Percentiles rank a stretch among this genome's conserved stretches.
phyloP scores from a whole-genome alignment of 495 filamentous ascomycete genomes.

The Amniculicola lignicola region DNA sequence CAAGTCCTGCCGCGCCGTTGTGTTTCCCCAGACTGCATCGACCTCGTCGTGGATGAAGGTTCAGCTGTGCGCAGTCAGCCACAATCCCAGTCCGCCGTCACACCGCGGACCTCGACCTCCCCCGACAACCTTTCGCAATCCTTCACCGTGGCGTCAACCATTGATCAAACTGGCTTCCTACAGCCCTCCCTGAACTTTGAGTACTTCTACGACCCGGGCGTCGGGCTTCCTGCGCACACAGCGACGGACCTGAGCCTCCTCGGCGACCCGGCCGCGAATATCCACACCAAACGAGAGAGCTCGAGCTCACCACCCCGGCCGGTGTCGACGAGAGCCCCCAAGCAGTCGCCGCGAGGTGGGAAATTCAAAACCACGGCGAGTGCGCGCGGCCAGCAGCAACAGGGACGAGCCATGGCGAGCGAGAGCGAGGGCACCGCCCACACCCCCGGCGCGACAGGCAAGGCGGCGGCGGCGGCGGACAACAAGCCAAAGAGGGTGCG shows the following conservation, averaged over 20 bases:
- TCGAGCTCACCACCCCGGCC: constrained; percentile 11
- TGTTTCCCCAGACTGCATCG: background rate
- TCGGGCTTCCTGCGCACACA: background rate
- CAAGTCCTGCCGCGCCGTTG: background rate
- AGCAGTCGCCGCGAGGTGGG: background rate
- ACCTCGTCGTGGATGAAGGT: background rate
- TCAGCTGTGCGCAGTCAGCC: background rate
- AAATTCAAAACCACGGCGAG: background rate
- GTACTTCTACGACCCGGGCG: constrained; percentile 13
- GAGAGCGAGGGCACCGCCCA: constrained; percentile 7
- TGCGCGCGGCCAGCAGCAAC: constrained; percentile 12
- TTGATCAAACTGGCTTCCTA: constrained; percentile 22
- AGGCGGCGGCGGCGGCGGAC: constrained; percentile 3
- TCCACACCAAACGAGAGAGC: constrained; percentile 7
- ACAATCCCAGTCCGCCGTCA: background rate
- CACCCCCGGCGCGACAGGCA: constrained; percentile 24
- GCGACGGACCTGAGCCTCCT: background rate
- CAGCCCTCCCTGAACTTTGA: constrained; percentile 12
- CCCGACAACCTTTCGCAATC: constrained; percentile 6
- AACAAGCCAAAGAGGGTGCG: constrained; percentile 43
- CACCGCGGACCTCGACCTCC: no score
- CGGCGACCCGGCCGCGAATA: background rate
- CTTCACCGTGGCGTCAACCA: constrained; percentile 29
- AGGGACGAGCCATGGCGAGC: constrained; percentile 11
- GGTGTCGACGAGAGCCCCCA: constrained; percentile 10